Evolutionary conservation across 2,329 filamentous ascomycete species (phyloP), one percentile per base, ranked within the genome.

Genomic region (Botryosphaeria dothidea): DNA sequence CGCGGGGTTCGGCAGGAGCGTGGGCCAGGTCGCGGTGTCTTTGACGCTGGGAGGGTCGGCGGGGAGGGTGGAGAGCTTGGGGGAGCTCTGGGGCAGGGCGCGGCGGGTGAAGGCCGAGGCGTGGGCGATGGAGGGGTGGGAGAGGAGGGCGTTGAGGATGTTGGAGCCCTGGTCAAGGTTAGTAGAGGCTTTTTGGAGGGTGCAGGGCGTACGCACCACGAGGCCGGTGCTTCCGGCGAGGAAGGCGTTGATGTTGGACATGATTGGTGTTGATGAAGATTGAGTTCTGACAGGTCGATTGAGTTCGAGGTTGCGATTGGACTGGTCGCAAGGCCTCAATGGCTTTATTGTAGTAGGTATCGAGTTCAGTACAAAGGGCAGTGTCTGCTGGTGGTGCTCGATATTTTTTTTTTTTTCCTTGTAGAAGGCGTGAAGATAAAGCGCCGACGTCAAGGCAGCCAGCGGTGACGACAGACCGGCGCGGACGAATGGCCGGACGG

Each of bases 51-150:
- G 5, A 8, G 65, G 88, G 75, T 96, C 91, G 69, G 84, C 69
- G 27, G 91, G 78, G 69, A 91, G 80, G n/a, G 88, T 83, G 61
- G 85, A 82, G 67, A 94, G 85, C 69, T 90, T 90, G n/a, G 83
- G 70, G 21, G 82, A 82, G 25, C 80, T 73, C 62, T 83, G 75
- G 4, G 73, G 69, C 49, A 90, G 88, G 4, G 83, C 78, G 72
- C 89, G 89, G 60, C 90, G 89, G 23, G 89, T 84, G 79, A 91
- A 87, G 70, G 89, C 90, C 73, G 85, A 73, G 66, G 92, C 78
- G 63, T 83, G 78, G 68, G 81, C 79, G 75, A 86, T 82, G 67
- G 81, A 72, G 48, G 84, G 80, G 63, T 83, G 78, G 15, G 83
- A 74, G 71, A 92, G 83, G 51, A 92, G 81, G 51, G 80, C 81